Conservation (phyloP, 202 grass and related monocot species). For the Bolboschoenoplectus hybrid region DNA sequence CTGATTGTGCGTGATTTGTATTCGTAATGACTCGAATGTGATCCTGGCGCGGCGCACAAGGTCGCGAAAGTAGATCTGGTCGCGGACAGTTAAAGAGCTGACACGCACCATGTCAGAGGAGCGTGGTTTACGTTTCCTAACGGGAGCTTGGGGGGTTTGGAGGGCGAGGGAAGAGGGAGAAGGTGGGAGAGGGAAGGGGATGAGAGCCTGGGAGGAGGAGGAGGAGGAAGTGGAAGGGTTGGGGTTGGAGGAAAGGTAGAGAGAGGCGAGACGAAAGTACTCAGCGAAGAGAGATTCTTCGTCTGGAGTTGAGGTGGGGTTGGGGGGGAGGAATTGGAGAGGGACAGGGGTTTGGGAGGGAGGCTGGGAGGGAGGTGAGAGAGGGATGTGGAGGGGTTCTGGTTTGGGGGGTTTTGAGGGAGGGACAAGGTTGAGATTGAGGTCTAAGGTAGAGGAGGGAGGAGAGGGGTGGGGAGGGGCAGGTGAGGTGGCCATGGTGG, state of each 20-base stretch:
- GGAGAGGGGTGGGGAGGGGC: not conserved
- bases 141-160: conserved; percentile 27
- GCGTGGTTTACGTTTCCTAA: conserved; percentile 72
- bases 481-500: conserved; percentile 27
- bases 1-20: conserved; percentile 65
- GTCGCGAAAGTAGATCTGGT: conserved; percentile 94
- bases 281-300: conserved; percentile 72
- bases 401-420: conserved; percentile 3
- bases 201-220: conserved; percentile 20
- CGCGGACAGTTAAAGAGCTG: conserved; percentile 62
- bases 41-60: conserved; percentile 78
- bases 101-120: conserved; percentile 90
- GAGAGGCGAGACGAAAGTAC: conserved; percentile 71
- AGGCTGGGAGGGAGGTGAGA: conserved; percentile 23
- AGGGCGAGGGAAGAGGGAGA: conserved; percentile 16
- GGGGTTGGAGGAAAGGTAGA: conserved; percentile 49
- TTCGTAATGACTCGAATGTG: conserved; percentile 83
- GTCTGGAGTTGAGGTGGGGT: conserved; percentile 37
- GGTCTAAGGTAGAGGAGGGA: not conserved
- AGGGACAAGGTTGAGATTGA: conserved; percentile 9
- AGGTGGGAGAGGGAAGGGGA: conserved; percentile 25
- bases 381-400: conserved; percentile 18
- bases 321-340: conserved; percentile 57
- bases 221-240: not conserved
- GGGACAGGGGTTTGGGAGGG: conserved; percentile 20